phyloP scores from a whole-genome alignment of 2,329 filamentous ascomycete genomes.

The Colletotrichum sp. region DNA sequence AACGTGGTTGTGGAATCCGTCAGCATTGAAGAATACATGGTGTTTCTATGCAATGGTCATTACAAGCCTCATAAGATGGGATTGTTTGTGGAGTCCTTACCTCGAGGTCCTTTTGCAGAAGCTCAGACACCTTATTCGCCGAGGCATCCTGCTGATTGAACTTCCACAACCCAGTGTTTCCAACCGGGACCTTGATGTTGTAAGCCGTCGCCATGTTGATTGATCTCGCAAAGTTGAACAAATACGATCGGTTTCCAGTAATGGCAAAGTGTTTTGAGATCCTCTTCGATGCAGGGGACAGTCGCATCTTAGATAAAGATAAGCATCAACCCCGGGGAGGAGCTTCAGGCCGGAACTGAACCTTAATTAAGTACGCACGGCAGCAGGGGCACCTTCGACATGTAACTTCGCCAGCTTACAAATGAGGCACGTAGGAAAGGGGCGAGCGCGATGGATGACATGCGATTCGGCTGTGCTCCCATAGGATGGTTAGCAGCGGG shows the following conservation, averaged over 20 bases:
- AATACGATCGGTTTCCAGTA: background rate
- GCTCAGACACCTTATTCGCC: slow-evolving; percentile 65
- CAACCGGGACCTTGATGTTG: slow-evolving; percentile 50
- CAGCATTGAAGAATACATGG: slow-evolving; percentile 81
- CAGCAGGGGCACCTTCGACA: background rate
- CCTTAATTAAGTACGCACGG: background rate
- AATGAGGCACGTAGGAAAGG: background rate
- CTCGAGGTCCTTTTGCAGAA: slow-evolving; percentile 80
- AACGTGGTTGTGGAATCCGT: slow-evolving; percentile 83
- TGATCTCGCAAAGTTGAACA: background rate
- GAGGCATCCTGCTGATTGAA: slow-evolving; percentile 58
- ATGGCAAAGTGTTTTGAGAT: background rate
- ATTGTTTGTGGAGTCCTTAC: slow-evolving; percentile 29
- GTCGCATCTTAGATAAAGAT: background rate
- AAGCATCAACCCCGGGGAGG: background rate
- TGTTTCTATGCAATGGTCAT: slow-evolving; percentile 46
- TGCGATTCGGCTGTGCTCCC: background rate
- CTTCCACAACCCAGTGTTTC: slow-evolving; percentile 56
- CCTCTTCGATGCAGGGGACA: background rate
- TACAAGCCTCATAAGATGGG: background rate
- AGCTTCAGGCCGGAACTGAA: background rate
- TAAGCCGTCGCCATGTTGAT: slow-evolving; percentile 50
- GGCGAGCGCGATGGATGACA: background rate
- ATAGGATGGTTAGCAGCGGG: background rate
- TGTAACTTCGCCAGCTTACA: background rate